These are phyloP conservation scores for Ilex asprella DNA, from an alignment of 257 asterid genomes.

Conservation along the genomic window DNA sequence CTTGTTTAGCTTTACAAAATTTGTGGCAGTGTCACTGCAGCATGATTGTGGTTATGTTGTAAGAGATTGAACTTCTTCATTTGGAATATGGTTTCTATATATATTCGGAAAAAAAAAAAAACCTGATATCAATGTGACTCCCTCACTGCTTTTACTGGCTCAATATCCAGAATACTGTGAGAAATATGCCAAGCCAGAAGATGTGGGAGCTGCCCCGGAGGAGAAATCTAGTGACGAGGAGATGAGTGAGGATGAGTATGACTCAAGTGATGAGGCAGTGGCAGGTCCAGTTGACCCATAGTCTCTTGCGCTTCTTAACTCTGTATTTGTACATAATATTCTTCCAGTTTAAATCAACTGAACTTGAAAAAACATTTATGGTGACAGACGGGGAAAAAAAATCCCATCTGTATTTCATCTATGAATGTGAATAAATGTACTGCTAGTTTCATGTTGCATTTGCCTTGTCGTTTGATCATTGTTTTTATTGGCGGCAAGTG, in stretches of 20 bases:
- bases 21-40: too few relatives aligned
- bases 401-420: constrained; percentile 11
- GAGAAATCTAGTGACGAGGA: constrained; percentile 83
- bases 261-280: constrained; percentile 64
- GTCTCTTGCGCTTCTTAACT: constrained; percentile 3
- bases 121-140: neutral
- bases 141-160: neutral
- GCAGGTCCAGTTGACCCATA: constrained; percentile 75
- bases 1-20: too few relatives aligned
- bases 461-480: neutral
- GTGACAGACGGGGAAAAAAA: constrained; percentile 26
- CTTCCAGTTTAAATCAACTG: constrained; percentile 17
- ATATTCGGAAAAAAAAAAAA: too few relatives aligned
- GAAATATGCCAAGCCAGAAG: constrained; percentile 90
- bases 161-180: constrained; percentile 63
- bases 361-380: constrained; percentile 26
- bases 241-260: constrained; percentile 67
- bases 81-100: too few relatives aligned
- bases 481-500: neutral
- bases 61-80: too few relatives aligned
- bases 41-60: too few relatives aligned
- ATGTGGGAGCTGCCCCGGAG: constrained; percentile 56
- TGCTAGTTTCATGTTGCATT: neutral
- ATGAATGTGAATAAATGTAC: constrained; percentile 35
- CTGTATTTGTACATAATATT: constrained; percentile 34